These are phyloP conservation scores for Peltaster fructicola DNA, from an alignment of 2,329 filamentous ascomycete genomes.

Conservation along the genomic window DNA sequence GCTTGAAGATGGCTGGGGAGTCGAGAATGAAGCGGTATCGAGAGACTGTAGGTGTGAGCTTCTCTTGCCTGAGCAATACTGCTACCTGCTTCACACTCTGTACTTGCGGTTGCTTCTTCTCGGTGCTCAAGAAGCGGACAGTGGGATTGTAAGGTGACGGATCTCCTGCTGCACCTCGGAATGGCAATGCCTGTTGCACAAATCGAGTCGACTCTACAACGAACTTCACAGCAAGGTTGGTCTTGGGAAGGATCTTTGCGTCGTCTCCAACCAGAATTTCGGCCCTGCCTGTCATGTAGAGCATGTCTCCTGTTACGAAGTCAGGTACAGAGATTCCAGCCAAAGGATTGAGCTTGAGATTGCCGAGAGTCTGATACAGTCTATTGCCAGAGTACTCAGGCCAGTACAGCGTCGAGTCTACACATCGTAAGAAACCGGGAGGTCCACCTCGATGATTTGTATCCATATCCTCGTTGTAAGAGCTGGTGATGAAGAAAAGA, in stretches of 20 bases:
- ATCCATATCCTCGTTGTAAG: slow-evolving; percentile 51
- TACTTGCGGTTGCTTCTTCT: slow-evolving; percentile 25
- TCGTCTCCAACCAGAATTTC: slow-evolving; percentile 47
- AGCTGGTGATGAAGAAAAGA: slow-evolving; percentile 61
- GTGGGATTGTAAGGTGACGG: slow-evolving; percentile 65
- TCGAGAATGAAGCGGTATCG: slow-evolving; percentile 42
- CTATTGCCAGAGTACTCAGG: slow-evolving; percentile 77
- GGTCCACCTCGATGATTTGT: slow-evolving; percentile 66
- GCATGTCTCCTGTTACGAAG: slow-evolving; percentile 51
- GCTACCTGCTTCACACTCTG: slow-evolving; percentile 27
- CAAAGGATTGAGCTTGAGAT: slow-evolving; percentile 47
- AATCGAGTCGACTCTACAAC: slow-evolving; percentile 42
- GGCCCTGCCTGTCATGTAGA: slow-evolving; percentile 56
- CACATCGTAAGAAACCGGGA: slow-evolving; percentile 53
- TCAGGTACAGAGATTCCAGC: slow-evolving; percentile 58
- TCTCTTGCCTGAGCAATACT: slow-evolving; percentile 38
- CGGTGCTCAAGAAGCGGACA: slow-evolving; percentile 44
- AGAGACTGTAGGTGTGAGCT: slow-evolving; percentile 47
- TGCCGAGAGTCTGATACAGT: slow-evolving; percentile 69
- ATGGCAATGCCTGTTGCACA: slow-evolving; percentile 47
- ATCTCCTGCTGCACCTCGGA: slow-evolving; percentile 42
- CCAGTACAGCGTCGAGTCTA: slow-evolving; percentile 44
- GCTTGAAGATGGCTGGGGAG: slow-evolving; percentile 32
- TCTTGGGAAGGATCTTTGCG: slow-evolving; percentile 43
- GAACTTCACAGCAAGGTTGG: slow-evolving; percentile 56